Percentiles rank a stretch among this genome's conserved stretches.
These are phyloP conservation scores for Cytospora piceicola DNA, from an alignment of 2,329 filamentous ascomycete genomes.

Conservation along the genomic window DNA sequence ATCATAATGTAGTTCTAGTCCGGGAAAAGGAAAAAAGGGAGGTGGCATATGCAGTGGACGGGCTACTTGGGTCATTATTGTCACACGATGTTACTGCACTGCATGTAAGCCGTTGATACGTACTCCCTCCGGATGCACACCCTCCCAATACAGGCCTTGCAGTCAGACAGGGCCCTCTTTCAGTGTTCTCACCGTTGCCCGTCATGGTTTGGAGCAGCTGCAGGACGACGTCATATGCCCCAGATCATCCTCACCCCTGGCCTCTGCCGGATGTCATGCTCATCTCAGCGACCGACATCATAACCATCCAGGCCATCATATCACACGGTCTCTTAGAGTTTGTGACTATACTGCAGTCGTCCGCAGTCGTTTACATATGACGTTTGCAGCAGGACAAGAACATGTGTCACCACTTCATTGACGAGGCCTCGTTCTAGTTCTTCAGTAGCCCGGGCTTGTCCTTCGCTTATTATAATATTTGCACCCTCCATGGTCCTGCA, in stretches of 20 bases:
- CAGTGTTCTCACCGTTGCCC: neutral
- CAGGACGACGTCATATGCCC: slow-evolving; percentile 28
- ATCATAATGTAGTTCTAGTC: neutral
- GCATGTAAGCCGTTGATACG: neutral
- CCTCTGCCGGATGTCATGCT: slow-evolving; percentile 16
- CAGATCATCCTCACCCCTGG: slow-evolving; percentile 24
- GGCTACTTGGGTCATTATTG: neutral
- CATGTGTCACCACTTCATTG: slow-evolving; percentile 27
- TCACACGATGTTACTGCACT: neutral
- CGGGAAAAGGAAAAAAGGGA: slow-evolving; percentile 1
- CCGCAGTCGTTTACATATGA: slow-evolving; percentile 25
- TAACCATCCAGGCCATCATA: slow-evolving; percentile 6
- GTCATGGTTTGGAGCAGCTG: slow-evolving; percentile 21
- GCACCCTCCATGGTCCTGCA: slow-evolving; percentile 6
- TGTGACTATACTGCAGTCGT: slow-evolving; percentile 3
- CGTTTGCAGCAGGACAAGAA: slow-evolving; percentile 30
- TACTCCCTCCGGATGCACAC: neutral
- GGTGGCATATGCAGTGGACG: slow-evolving; percentile 8
- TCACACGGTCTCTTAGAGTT: slow-evolving; percentile 7
- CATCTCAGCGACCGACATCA: slow-evolving; percentile 9
- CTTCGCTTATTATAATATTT: neutral
- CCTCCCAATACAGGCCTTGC: neutral
- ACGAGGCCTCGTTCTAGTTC: slow-evolving; percentile 11
- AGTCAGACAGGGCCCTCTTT: too few relatives aligned
- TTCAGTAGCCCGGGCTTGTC: slow-evolving; percentile 2